Conservation (phyloP, 345 rosid species). For the Euphorbia lathyris region DNA sequence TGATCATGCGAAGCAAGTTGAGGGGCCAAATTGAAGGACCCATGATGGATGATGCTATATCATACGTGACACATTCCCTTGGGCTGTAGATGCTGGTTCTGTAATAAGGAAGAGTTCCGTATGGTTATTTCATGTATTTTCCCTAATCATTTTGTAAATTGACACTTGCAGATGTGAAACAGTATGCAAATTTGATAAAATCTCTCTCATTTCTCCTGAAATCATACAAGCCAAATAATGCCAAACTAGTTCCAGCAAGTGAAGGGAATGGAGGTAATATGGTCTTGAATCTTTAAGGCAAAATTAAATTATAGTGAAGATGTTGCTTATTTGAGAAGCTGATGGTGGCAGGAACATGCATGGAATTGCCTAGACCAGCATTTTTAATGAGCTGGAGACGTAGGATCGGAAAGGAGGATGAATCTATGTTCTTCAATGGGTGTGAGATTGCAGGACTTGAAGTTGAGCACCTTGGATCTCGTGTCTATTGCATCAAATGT, state of each 20-base stretch:
- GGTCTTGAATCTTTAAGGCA: not conserved
- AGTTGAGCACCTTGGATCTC: constrained; percentile 70
- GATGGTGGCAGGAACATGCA: constrained; percentile 27
- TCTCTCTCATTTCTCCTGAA: constrained; percentile 78
- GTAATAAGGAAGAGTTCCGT: too few species aligned
- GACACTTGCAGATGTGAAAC: constrained; percentile 73
- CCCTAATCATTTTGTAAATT: too few species aligned
- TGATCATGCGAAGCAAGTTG: too few species aligned
- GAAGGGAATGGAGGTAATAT: constrained; percentile 31
- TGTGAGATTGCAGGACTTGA: constrained; percentile 72
- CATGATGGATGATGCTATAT: too few species aligned
- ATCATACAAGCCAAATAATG: constrained; percentile 45
- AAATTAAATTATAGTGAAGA: not conserved
- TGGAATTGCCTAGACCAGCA: constrained; percentile 46
- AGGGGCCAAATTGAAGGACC: too few species aligned
- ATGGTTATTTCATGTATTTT: not conserved
- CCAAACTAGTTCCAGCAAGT: constrained; percentile 22
- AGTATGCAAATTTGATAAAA: constrained; percentile 72
- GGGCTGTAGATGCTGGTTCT: not conserved
- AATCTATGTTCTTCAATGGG: constrained; percentile 71
- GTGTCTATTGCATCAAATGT: constrained; percentile 61
- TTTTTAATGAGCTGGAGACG: constrained; percentile 96
- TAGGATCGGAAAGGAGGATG: constrained; percentile 85
- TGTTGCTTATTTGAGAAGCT: not conserved
- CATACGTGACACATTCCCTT: not conserved